These are phyloP conservation scores for Tetrapisispora fleetii DNA, from an alignment of 805 yeast species.

Conservation along the genomic window DNA sequence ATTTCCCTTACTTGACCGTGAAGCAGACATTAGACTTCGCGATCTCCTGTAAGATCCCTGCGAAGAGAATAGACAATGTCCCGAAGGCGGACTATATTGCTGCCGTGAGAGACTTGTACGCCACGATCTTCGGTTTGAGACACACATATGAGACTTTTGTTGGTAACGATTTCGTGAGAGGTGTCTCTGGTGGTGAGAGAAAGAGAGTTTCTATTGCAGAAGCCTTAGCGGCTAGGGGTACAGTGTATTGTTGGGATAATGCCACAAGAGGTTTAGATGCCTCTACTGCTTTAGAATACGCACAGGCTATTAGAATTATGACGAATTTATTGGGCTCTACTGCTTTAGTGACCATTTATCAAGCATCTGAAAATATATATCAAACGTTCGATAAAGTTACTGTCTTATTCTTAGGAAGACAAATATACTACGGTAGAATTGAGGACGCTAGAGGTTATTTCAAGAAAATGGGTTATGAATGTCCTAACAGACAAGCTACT, in stretches of 20 bases:
- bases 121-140: conserved; percentile 41
- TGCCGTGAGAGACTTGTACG: conserved; percentile 30
- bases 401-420: conserved; percentile 43
- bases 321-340: conserved; percentile 42
- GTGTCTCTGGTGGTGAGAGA: conserved; percentile 82
- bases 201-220: conserved; percentile 81
- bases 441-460: conserved; percentile 41
- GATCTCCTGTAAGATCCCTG: conserved; percentile 58
- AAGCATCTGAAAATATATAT: conserved; percentile 50
- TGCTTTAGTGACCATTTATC: conserved; percentile 52
- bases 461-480: conserved; percentile 44
- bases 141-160: conserved; percentile 48
- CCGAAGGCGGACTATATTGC: conserved; percentile 39
- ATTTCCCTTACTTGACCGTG: conserved; percentile 69
- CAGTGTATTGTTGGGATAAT: conserved; percentile 58
- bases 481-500: conserved; percentile 50
- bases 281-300: conserved; percentile 57
- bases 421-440: conserved; percentile 47
- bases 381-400: conserved; percentile 44
- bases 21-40: conserved; percentile 66
- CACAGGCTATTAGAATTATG: conserved; percentile 46
- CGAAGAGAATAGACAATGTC: conserved; percentile 38
- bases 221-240: conserved; percentile 51
- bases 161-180: conserved; percentile 50
- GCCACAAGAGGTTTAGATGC: conserved; percentile 73